phyloP scores from a whole-genome alignment of 177 flowering plant genomes.

The Vitis hybrid region DNA sequence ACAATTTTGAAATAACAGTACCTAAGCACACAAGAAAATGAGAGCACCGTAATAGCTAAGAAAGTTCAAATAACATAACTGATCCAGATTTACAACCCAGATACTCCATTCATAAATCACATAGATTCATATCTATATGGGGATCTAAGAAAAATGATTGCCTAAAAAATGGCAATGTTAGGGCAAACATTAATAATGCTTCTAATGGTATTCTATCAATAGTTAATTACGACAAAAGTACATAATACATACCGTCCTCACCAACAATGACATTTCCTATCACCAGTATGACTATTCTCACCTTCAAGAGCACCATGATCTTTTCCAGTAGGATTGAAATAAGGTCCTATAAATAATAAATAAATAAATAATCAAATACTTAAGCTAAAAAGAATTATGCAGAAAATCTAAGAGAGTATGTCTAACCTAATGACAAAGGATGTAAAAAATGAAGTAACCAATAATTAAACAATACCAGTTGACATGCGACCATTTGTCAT shows the following conservation, averaged over 20 bases:
- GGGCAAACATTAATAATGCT: too few relatives aligned
- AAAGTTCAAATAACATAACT: not conserved
- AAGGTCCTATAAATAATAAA: constrained; percentile 52
- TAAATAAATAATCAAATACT: too few relatives aligned
- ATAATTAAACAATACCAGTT: constrained; percentile 50
- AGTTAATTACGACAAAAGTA: too few relatives aligned
- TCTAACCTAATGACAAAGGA: too few relatives aligned
- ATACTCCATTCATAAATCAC: too few relatives aligned
- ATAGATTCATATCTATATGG: too few relatives aligned
- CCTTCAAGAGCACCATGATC: constrained; percentile 95
- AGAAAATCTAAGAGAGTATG: too few relatives aligned
- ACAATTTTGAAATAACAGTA: constrained; percentile 42
- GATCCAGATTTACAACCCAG: too few relatives aligned
- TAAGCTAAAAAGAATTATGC: not conserved
- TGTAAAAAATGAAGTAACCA: too few relatives aligned
- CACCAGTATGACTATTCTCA: constrained; percentile 68
- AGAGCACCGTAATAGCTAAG: not conserved
- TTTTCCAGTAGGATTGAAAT: constrained; percentile 76
- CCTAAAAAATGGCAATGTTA: not conserved
- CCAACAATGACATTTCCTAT: too few relatives aligned
- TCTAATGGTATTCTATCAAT: too few relatives aligned
- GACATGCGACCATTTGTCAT: constrained; percentile 97
- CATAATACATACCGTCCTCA: too few relatives aligned
- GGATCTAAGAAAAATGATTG: not conserved
- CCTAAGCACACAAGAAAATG: constrained; percentile 35